These are phyloP conservation scores for Lentinus polychrous DNA, from an alignment of 1,284 basidiomycete species.

Conservation along the genomic window DNA sequence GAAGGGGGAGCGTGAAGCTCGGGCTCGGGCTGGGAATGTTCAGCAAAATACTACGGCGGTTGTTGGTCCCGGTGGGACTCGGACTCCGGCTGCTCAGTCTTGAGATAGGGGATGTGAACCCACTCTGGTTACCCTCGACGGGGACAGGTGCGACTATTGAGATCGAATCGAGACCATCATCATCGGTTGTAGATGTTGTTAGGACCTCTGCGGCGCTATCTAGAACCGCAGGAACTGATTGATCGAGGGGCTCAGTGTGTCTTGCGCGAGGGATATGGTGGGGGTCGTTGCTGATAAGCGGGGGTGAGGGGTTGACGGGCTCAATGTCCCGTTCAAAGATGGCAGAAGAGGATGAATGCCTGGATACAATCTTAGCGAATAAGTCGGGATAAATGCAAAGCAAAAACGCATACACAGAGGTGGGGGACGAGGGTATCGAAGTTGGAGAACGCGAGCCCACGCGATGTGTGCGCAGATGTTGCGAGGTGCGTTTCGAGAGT, in stretches of 20 bases:
- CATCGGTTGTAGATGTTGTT: constrained; percentile 33
- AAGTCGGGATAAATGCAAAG: constrained; percentile 9
- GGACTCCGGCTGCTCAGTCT: constrained; percentile 60
- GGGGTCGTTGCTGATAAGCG: constrained; percentile 44
- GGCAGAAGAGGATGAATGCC: constrained; percentile 71
- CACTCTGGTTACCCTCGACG: constrained; percentile 36
- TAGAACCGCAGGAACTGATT: constrained; percentile 68
- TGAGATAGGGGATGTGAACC: constrained; percentile 58
- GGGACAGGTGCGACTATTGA: constrained; percentile 51
- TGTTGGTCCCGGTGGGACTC: constrained; percentile 33
- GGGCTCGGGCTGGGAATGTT: constrained; percentile 25
- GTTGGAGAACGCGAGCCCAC: constrained; percentile 55
- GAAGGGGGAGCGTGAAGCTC: constrained; percentile 19
- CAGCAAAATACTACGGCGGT: constrained; percentile 22
- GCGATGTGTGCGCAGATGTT: constrained; percentile 39
- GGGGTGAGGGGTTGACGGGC: constrained; percentile 47
- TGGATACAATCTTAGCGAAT: constrained; percentile 23
- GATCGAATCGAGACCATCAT: constrained; percentile 42
- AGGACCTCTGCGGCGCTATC: constrained; percentile 67
- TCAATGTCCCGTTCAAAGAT: constrained; percentile 83
- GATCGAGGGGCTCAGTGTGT: constrained; percentile 62
- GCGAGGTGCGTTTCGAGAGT: constrained; percentile 34
- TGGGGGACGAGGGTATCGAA: constrained; percentile 70
- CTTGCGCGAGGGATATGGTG: constrained; percentile 68
- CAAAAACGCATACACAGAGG: constrained; percentile 52